Evolutionary conservation across 805 yeast genomes (phyloP), one percentile per base, ranked within the genome.

Genomic region (Yamadazyma philogaea): DNA sequence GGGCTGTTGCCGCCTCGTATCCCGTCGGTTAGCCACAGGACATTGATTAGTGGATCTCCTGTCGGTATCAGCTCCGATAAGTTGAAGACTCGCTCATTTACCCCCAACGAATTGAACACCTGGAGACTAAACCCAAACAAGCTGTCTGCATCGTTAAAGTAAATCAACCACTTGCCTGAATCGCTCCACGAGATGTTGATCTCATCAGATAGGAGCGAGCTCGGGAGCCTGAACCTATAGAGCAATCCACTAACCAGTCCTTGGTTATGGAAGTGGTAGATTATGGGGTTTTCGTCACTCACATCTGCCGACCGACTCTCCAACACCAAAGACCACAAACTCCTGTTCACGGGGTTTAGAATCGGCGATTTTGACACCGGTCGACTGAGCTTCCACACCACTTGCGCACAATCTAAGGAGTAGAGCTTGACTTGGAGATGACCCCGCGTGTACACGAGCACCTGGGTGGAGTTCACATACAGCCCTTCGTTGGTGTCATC

Each of bases 351-450:
- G 10, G 47, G 48, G 22, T 44, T 38, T 7, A 42, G 27, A 6
- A 49, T 43, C 5, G 53, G 53, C 7, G 43, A 30, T 8, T 42
- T 46, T 6, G 49, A 35, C 1, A 56, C 39, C 1, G 75, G 75
- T 42, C 65, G 66, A 24, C 63, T 54, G 1, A 70, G 45, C 7
- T 61, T 61, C 42, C 61, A 54, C 5, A 66, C 44, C 10, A 64
- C 45, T 31, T 59, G 61, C 0, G 67, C 56, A 42, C 68, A 61
- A 43, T 66, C 68, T 3, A 70, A 44, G 1, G 74, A 68, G 45
- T 66, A 70, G 8, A 68, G 52, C 35, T 61, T 62, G 11, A 57
- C 55, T 24, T 59, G 57, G 8, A 69, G 51, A 17, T 50, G 39
- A 18, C 50, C 42, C 21, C 53, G 52, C 8, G 69, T 55, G 44